phyloP scores from a whole-genome alignment of 1,284 basidiomycete species.

The Xanthoconium separans region DNA sequence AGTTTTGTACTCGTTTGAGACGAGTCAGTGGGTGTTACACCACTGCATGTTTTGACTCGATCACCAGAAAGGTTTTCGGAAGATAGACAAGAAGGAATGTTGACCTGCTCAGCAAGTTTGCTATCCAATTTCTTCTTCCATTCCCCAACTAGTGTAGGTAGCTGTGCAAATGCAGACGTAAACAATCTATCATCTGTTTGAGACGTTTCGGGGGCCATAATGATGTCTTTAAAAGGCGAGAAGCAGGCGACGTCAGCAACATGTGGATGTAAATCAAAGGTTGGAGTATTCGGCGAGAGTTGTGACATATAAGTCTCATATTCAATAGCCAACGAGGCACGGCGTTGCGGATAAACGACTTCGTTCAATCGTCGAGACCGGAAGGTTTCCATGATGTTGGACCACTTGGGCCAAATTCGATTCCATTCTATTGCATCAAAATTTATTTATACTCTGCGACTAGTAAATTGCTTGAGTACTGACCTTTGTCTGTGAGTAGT shows the following conservation, averaged over 20 bases:
- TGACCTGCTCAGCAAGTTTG: neutral
- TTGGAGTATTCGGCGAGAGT: neutral
- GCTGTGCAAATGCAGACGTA: constrained; percentile 4
- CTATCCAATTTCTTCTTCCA: constrained; percentile 14
- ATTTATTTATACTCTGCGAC: neutral
- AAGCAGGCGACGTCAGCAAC: neutral
- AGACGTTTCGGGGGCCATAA: constrained; percentile 2
- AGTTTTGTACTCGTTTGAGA: neutral
- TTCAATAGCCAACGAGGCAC: neutral
- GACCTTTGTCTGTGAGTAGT: neutral
- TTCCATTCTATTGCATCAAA: neutral
- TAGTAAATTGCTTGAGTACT: neutral
- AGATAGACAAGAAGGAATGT: neutral
- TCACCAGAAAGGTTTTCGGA: neutral
- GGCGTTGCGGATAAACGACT: neutral
- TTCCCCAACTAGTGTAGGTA: constrained; percentile 8
- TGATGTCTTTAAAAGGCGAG: neutral
- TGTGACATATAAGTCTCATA: neutral
- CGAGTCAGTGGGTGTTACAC: too few species aligned
- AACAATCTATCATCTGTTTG: constrained; percentile 5
- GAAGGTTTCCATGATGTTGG: neutral
- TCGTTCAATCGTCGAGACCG: neutral
- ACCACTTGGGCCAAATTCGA: neutral
- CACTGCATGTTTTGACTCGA: neutral
- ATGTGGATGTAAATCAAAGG: constrained; percentile 14